phyloP scores from a whole-genome alignment of 2,329 filamentous ascomycete genomes.

The Sphaerulina vaccinii region DNA sequence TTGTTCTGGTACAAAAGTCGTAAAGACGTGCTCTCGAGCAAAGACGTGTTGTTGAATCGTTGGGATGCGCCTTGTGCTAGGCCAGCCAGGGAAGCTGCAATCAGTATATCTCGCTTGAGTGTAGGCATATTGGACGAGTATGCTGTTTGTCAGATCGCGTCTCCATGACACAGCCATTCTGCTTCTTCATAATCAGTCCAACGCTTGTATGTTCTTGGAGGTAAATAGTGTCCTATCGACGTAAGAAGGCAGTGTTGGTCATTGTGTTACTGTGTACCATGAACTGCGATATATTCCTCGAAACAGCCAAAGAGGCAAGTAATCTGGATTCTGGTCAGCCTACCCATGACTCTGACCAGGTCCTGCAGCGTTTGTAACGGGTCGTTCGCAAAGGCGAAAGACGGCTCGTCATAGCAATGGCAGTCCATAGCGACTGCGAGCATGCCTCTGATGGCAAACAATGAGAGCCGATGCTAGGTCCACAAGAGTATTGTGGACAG shows the following conservation, averaged over 20 bases:
- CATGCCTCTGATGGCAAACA: no score
- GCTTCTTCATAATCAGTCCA: neutral
- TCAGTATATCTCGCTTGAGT: neutral
- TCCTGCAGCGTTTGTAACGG: no score
- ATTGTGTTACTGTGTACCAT: neutral
- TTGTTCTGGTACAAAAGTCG: slow-evolving; percentile 55
- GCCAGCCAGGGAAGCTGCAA: neutral
- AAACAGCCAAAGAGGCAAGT: slow-evolving; percentile 10
- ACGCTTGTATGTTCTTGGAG: neutral
- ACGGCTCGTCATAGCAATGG: no score
- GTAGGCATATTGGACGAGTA: neutral
- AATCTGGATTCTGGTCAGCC: slow-evolving; percentile 3
- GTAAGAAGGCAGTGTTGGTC: neutral
- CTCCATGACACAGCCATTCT: neutral
- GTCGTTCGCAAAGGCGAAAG: no score
- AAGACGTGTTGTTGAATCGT: neutral
- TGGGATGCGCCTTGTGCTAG: neutral
- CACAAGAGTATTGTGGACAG: no score
- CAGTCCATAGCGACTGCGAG: no score
- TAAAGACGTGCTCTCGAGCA: slow-evolving; percentile 3
- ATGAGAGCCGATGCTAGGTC: no score
- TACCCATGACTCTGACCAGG: neutral
- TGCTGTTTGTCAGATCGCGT: neutral
- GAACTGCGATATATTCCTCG: neutral
- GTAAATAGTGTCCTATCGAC: neutral